These are phyloP conservation scores for Fusarium brachygibbosum DNA, from an alignment of 2,329 filamentous ascomycete genomes.

Conservation along the genomic window DNA sequence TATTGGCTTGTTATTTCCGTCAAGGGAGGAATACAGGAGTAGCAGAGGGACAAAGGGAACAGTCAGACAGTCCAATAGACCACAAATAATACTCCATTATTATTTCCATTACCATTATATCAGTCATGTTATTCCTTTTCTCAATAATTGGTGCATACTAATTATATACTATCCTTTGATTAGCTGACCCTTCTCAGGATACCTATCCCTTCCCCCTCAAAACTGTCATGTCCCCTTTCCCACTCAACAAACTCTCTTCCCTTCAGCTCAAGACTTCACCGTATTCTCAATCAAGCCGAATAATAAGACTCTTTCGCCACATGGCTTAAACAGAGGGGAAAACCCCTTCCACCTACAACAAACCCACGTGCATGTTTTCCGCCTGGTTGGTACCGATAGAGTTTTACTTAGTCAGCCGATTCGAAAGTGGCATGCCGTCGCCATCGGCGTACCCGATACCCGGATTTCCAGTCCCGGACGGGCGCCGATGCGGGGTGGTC, in stretches of 20 bases:
- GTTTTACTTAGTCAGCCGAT: constrained; percentile 12
- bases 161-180: neutral
- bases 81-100: neutral
- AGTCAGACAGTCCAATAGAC: constrained; percentile 1
- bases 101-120: neutral
- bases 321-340: neutral
- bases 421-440: constrained; percentile 22
- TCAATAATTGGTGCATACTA: neutral
- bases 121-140: neutral
- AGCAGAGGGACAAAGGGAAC: neutral
- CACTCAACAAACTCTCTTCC: neutral
- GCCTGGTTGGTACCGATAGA: neutral
- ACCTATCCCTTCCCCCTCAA: neutral
- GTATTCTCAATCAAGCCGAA: neutral
- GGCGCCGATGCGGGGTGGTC: constrained; percentile 20
- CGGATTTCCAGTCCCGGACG: constrained; percentile 14
- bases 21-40: constrained; percentile 5
- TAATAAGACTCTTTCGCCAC: constrained; percentile 26
- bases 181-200: neutral
- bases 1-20: constrained; percentile 4
- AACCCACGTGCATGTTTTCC: constrained; percentile 25
- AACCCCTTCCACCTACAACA: neutral
- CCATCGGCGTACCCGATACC: constrained; percentile 13
- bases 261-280: neutral
- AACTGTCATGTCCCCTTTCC: neutral